Evolutionary conservation across 495 filamentous ascomycete species (phyloP), one percentile per base, ranked within the genome.

Genomic region (Jackrogersella multiformis): DNA sequence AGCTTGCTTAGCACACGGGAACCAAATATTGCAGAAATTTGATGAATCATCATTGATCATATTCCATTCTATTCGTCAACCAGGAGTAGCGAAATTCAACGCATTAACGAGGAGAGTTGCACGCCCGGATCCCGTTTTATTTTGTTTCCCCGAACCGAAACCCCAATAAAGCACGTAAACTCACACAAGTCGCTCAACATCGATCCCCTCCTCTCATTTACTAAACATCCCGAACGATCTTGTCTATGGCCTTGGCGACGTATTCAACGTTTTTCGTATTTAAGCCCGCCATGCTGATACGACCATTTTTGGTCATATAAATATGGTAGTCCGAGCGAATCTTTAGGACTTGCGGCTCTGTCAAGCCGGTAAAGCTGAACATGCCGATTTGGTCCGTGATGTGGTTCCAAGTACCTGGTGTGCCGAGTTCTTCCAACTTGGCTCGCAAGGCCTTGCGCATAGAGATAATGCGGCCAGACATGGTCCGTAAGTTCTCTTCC

Each of bases 321-420:
- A 99, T 84, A 74, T 98, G 96, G 70, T 82, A 89, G 67, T 94
- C 89, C 46, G 89, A 85, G 53, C 92, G 83, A 63, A 99, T 74
- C 77, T 88, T 86, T 77, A 86, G 70, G n/a, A 97, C 95, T 78
- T 99, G 95, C 49, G 83, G 73, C 83, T 97, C 94, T 1, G 75
- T 88, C 77, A 99, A 76, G 0, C 95, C 95, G 1, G 95, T 99
- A 76, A 96, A 99, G 74, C 90, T 94, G 80, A 99, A 99, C 95
- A 99, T 99, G 72, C 95, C 95, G 77, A 99, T 99, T 85, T 99
- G 95, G 64, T 95, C 90, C 7, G 93, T 96, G 75, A 99, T 96
- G 78, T 99, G 95, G 59, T 92, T 90, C 95, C 95, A 99, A 9
- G 85, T 88, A 3, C 95, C 96, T 0, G 94, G 94, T 1, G 95